phyloP scores from a whole-genome alignment of 805 yeast genomes.

The Candida incommunis region DNA sequence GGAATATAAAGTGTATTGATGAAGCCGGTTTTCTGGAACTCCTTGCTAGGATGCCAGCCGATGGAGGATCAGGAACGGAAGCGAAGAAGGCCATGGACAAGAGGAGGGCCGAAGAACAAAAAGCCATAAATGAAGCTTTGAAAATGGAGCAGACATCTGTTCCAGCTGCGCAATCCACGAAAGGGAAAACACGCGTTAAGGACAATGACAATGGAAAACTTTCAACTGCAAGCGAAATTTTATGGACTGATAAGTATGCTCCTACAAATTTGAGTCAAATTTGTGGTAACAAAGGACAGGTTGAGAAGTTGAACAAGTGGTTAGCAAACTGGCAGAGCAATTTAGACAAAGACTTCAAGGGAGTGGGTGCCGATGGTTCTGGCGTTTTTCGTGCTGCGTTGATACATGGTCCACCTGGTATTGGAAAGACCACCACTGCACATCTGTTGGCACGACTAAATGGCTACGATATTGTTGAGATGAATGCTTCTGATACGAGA shows the following conservation, averaged over 20 bases:
- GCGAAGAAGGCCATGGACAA: slow-evolving; percentile 65
- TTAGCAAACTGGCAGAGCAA: slow-evolving; percentile 57
- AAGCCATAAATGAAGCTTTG: slow-evolving; percentile 37
- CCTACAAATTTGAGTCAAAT: slow-evolving; percentile 64
- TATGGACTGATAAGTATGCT: slow-evolving; percentile 93
- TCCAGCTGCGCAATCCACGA: slow-evolving; percentile 11
- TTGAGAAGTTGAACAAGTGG: slow-evolving; percentile 60
- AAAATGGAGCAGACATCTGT: slow-evolving; percentile 29
- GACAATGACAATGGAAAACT: slow-evolving; percentile 11
- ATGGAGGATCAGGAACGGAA: slow-evolving; percentile 74
- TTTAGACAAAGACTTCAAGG: slow-evolving; percentile 38
- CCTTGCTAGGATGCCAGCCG: slow-evolving; percentile 69
- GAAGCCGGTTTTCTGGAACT: slow-evolving; percentile 77
- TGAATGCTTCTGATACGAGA: slow-evolving; percentile 83
- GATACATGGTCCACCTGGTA: slow-evolving; percentile 87
- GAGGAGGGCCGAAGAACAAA: slow-evolving; percentile 50
- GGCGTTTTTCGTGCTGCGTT: slow-evolving; percentile 70
- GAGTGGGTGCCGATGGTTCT: slow-evolving; percentile 46
- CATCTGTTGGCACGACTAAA: slow-evolving; percentile 69
- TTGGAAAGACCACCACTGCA: slow-evolving; percentile 86
- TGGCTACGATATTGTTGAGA: slow-evolving; percentile 70
- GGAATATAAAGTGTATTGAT: slow-evolving; percentile 65
- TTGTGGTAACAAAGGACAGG: slow-evolving; percentile 80
- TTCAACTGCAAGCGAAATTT: slow-evolving; percentile 35
- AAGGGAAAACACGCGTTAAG: slow-evolving; percentile 10